Percentiles rank a stretch among this genome's conserved stretches.
phyloP scores from a whole-genome alignment of 768 basidiomycete species.

The Megacollybia marginata region DNA sequence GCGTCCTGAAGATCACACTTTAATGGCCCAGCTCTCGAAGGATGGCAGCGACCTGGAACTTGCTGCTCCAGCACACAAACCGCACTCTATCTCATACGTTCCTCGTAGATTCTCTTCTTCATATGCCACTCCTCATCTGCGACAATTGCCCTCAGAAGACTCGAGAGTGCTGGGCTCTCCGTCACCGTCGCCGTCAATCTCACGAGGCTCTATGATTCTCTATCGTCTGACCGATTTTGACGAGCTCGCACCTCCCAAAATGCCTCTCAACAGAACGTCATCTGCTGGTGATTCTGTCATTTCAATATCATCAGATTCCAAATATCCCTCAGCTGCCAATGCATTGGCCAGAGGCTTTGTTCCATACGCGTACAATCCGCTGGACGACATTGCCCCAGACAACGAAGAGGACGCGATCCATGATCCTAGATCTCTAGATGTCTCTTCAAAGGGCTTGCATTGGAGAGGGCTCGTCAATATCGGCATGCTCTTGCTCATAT shows the following conservation, averaged over 20 bases:
- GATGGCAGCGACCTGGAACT: too few relatives aligned
- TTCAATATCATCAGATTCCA: constrained; percentile 21
- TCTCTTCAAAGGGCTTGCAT: constrained; percentile 14
- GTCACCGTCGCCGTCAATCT: background rate
- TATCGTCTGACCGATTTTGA: constrained; percentile 23
- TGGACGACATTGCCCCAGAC: constrained; percentile 31
- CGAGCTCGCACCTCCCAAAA: constrained; percentile 6
- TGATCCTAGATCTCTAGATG: constrained; percentile 31
- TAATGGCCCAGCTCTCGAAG: too few relatives aligned
- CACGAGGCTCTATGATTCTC: constrained; percentile 27
- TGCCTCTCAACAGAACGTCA: background rate
- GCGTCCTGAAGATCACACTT: too few relatives aligned
- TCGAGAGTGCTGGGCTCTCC: constrained; percentile 9
- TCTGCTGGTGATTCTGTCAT: constrained; percentile 20
- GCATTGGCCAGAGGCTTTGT: constrained; percentile 30
- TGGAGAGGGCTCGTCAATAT: constrained; percentile 48
- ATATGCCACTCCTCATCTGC: background rate
- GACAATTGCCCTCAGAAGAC: constrained; percentile 13
- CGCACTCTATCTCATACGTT: too few relatives aligned
- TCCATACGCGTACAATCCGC: constrained; percentile 62
- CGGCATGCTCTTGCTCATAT: constrained; percentile 51
- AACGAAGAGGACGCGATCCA: constrained; percentile 55
- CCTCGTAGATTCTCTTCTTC: background rate
- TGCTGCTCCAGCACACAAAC: too few relatives aligned
- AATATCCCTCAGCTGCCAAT: constrained; percentile 17